phyloP scores from a whole-genome alignment of 148 eudicot genomes.

The Hydrangea macrophylla region DNA sequence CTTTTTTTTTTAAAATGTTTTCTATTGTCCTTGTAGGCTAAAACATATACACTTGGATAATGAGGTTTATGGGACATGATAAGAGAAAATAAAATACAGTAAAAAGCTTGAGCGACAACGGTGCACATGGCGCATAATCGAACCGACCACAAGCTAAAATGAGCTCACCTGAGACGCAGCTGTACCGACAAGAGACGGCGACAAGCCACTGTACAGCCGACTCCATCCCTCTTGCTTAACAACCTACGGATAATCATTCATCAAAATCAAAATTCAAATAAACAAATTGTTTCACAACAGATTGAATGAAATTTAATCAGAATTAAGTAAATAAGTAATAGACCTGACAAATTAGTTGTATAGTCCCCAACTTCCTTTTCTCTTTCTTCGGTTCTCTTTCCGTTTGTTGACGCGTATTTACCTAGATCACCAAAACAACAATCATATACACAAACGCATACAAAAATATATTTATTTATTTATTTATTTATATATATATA shows the following conservation, averaged over 20 bases:
- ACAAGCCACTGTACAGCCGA: constrained; percentile 77
- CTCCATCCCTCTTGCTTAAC: constrained; percentile 88
- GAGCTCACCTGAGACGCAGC: constrained; percentile 89
- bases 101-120: background rate
- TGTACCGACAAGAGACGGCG: constrained; percentile 88
- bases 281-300: background rate
- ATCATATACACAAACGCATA: background rate
- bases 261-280: constrained; percentile 4
- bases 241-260: constrained; percentile 50
- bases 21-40: no score
- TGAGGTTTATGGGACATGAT: background rate
- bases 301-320: background rate
- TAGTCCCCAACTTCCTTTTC: constrained; percentile 52
- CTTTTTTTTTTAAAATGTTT: no score
- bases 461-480: no score
- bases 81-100: background rate
- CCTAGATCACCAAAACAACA: constrained; percentile 41
- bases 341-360: constrained; percentile 77
- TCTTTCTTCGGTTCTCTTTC: constrained; percentile 70
- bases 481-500: background rate
- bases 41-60: background rate
- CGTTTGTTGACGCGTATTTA: constrained; percentile 92
- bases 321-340: background rate
- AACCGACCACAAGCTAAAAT: constrained; percentile 12
- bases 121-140: constrained; percentile 10